Percentiles rank a stretch among this genome's conserved stretches.
Evolutionary conservation across 495 filamentous ascomycete genomes (phyloP).

Genomic region (Penicillium mononematosum): DNA sequence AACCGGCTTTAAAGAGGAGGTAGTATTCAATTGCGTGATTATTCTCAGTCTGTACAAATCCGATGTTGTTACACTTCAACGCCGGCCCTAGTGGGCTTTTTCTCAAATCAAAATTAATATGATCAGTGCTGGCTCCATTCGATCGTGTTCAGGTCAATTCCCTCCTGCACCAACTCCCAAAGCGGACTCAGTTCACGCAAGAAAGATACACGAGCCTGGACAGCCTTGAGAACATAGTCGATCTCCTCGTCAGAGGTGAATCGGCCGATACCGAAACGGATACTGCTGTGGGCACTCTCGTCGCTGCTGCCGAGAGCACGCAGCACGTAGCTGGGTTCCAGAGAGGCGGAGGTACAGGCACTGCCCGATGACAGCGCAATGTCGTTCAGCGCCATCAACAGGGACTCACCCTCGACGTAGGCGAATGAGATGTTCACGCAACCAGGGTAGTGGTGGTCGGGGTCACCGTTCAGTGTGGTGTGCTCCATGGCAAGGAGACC

Average conservation of each 20-base stretch:
- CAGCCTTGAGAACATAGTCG: conserved; percentile 95
- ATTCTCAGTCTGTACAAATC: conserved; percentile 32
- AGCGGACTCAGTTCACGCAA: conserved; percentile 92
- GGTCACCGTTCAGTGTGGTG: conserved; percentile 86
- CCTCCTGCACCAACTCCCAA: conserved; percentile 98
- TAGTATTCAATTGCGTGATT: conserved; percentile 19
- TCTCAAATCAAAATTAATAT: conserved; percentile 25
- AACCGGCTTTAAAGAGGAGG: not conserved
- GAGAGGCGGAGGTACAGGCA: conserved; percentile 92
- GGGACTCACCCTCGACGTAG: conserved; percentile 95
- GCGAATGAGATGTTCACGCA: conserved; percentile 99
- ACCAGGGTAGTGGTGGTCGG: conserved; percentile 81
- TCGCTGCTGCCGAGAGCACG: conserved; percentile 92
- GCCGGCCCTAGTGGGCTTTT: conserved; percentile 33
- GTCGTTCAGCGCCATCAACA: conserved; percentile 97
- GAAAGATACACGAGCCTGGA: conserved; percentile 84
- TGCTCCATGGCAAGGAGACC: conserved; percentile 88
- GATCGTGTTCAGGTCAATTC: conserved; percentile 91
- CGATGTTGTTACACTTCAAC: conserved; percentile 34
- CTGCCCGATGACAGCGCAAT: conserved; percentile 96
- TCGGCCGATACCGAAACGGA: conserved; percentile 93
- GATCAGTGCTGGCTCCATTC: conserved; percentile 82
- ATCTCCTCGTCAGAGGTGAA: conserved; percentile 96
- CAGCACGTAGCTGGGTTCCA: conserved; percentile 95
- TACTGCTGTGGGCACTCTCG: conserved; percentile 95